Conservation (phyloP, 148 eudicot species). For the Persicaria tinctoria region DNA sequence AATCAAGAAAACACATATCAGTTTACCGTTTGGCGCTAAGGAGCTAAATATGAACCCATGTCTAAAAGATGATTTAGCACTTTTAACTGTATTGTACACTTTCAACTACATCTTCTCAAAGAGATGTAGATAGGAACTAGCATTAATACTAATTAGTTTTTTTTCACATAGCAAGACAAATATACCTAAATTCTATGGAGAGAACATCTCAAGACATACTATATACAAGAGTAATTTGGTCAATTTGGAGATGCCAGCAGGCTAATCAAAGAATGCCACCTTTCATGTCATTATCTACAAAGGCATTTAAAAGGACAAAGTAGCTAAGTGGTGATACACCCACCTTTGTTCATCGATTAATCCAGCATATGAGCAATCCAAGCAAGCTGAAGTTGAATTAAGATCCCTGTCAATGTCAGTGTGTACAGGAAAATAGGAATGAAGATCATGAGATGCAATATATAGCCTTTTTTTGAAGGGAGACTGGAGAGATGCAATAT, state of each 20-base stretch:
- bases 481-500: no score
- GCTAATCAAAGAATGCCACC: neutral
- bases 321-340: neutral
- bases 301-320: neutral
- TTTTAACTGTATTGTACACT: neutral
- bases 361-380: neutral
- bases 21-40: neutral
- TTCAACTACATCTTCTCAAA: neutral
- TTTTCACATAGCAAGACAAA: neutral
- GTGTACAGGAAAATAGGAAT: neutral
- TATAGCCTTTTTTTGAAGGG: no score
- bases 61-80: neutral
- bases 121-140: neutral
- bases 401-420: slow-evolving; percentile 6
- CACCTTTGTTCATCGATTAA: neutral
- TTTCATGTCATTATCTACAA: neutral
- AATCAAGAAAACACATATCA: neutral
- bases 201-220: neutral
- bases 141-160: neutral
- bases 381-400: slow-evolving; percentile 3
- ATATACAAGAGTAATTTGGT: neutral
- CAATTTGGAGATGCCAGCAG: neutral
- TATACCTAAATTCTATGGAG: neutral
- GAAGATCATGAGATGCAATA: neutral
- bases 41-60: neutral